phyloP scores from a whole-genome alignment of 169 alveolate genomes.

The Babesia bigemina region DNA sequence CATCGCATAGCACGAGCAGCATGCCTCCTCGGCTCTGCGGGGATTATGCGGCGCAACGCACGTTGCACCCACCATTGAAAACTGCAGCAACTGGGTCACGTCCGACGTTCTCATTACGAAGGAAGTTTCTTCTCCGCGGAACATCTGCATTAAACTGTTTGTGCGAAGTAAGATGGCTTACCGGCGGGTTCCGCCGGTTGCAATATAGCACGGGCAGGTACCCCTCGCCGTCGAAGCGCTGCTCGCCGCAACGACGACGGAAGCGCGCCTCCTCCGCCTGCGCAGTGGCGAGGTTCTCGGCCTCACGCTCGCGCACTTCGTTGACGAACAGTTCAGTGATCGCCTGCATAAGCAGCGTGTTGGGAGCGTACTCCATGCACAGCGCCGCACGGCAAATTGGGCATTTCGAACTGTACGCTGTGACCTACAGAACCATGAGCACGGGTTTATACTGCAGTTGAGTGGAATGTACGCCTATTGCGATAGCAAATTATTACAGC shows the following conservation, averaged over 20 bases:
- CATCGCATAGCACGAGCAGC: no score
- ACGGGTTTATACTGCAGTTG: not conserved
- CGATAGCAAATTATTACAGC: not conserved
- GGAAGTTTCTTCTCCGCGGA: not conserved
- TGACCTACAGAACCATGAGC: constrained; percentile 3
- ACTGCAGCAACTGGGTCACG: constrained; percentile 6
- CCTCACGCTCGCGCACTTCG: constrained; percentile 23
- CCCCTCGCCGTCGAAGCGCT: not conserved
- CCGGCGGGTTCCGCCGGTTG: not conserved
- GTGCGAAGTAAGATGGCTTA: not conserved
- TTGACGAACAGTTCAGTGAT: constrained; percentile 56
- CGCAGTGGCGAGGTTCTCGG: constrained; percentile 1
- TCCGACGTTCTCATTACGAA: not conserved
- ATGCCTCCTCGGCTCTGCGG: no score
- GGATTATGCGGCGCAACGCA: not conserved
- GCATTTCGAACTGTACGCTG: constrained; percentile 44
- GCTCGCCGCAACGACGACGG: constrained; percentile 7
- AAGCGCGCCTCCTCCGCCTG: constrained; percentile 3
- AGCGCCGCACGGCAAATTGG: constrained; percentile 68
- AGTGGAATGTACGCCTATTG: not conserved
- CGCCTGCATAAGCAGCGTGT: constrained; percentile 47
- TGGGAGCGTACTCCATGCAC: constrained; percentile 57
- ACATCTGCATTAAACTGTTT: not conserved
- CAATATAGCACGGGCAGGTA: not conserved
- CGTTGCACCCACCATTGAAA: not conserved